Evolutionary conservation across 2,329 filamentous ascomycete species (phyloP).

Genomic region (Colletotrichum trifolii): DNA sequence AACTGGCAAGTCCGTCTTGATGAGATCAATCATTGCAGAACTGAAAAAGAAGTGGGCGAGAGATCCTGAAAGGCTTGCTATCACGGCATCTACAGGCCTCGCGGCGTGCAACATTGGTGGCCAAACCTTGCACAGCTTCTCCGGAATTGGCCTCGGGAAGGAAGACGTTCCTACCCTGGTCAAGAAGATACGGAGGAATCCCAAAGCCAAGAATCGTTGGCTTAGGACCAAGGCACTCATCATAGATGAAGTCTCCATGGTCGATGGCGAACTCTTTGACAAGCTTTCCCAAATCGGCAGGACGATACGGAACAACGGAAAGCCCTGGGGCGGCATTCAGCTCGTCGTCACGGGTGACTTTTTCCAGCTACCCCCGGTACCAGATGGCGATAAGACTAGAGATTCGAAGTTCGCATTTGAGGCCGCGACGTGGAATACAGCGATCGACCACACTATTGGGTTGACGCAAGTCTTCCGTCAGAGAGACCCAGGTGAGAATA

Average conservation of each 20-base stretch:
- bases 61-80: slow-evolving; percentile 86
- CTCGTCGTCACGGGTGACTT: slow-evolving; percentile 97
- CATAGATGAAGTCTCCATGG: slow-evolving; percentile 98
- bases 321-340: slow-evolving; percentile 95
- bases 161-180: slow-evolving; percentile 83
- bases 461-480: slow-evolving; percentile 97
- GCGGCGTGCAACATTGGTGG: slow-evolving; percentile 97
- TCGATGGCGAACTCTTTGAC: slow-evolving; percentile 96
- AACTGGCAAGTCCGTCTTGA: slow-evolving; percentile 96
- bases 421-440: slow-evolving; percentile 89
- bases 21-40: slow-evolving; percentile 88
- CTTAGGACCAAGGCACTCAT: slow-evolving; percentile 86
- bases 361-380: slow-evolving; percentile 95
- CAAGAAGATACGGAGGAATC: slow-evolving; percentile 90
- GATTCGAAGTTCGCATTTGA: slow-evolving; percentile 92
- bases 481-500: slow-evolving; percentile 74
- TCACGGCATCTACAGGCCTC: slow-evolving; percentile 94
- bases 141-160: slow-evolving; percentile 94
- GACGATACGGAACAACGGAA: slow-evolving; percentile 86
- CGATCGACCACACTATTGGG: slow-evolving; percentile 94
- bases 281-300: slow-evolving; percentile 92
- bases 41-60: slow-evolving; percentile 79
- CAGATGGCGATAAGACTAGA: slow-evolving; percentile 73
- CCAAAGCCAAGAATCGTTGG: slow-evolving; percentile 91
- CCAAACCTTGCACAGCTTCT: slow-evolving; percentile 94